Conservation (phyloP, 768 basidiomycete species). For the Sutorius australiensis region DNA sequence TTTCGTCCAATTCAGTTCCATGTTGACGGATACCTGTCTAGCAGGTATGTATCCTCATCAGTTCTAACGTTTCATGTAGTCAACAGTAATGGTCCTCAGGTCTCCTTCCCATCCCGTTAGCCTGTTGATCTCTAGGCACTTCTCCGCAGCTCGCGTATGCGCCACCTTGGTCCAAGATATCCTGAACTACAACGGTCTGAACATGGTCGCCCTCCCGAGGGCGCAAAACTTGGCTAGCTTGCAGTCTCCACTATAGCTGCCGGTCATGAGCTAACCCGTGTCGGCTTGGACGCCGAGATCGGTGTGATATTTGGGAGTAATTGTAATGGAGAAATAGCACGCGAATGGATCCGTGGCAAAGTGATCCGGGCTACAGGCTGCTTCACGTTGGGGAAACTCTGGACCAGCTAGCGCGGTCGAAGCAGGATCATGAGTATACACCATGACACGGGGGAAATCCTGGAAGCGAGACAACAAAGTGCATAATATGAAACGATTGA, state of each 20-base stretch:
- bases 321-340: no score
- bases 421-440: background rate
- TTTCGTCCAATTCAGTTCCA: no score
- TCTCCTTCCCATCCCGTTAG: constrained; percentile 27
- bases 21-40: no score
- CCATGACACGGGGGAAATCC: background rate
- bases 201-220: constrained; percentile 46
- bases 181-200: constrained; percentile 44
- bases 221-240: constrained; percentile 41
- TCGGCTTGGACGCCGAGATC: constrained; percentile 20
- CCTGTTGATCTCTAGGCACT: background rate
- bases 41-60: background rate
- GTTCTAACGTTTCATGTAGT: constrained; percentile 10
- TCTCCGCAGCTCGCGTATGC: constrained; percentile 6
- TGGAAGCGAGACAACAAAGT: background rate
- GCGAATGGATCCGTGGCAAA: no score
- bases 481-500: background rate
- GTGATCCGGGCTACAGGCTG: background rate
- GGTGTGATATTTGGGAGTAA: background rate
- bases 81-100: constrained; percentile 24
- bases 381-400: background rate
- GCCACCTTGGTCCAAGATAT: constrained; percentile 43
- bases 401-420: no score
- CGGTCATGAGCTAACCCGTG: constrained; percentile 27
- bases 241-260: no score